Evolutionary conservation across 2,329 filamentous ascomycete genomes (phyloP).

Genomic region (Fusarium setosum): DNA sequence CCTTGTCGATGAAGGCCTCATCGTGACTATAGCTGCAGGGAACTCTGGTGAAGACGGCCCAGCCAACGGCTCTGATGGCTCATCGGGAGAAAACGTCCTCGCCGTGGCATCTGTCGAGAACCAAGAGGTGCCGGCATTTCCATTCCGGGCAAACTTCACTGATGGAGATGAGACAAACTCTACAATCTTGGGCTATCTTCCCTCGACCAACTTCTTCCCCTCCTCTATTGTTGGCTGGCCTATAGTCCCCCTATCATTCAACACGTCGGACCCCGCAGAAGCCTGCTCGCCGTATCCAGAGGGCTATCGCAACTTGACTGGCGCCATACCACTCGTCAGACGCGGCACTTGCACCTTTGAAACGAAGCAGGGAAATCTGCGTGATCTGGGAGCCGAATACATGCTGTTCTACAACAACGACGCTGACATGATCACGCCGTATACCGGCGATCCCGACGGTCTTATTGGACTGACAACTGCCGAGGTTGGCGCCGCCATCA

Average conservation of each 20-base stretch:
- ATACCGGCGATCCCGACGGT: constrained; percentile 12
- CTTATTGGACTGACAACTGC: constrained; percentile 28
- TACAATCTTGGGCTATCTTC: not conserved
- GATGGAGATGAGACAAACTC: no score
- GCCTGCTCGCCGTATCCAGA: constrained; percentile 43
- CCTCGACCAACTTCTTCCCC: no score
- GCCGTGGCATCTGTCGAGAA: not conserved
- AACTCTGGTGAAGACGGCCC: constrained; percentile 1
- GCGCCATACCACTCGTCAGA: constrained; percentile 45
- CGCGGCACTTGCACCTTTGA: constrained; percentile 43
- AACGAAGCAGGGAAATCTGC: constrained; percentile 44
- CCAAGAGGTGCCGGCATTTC: no score
- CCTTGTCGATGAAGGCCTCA: not conserved
- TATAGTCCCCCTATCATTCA: no score
- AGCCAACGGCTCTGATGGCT: not conserved
- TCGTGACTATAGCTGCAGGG: not conserved
- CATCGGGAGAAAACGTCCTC: not conserved
- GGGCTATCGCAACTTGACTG: constrained; percentile 29
- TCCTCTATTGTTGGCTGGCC: no score
- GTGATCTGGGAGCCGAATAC: constrained; percentile 41
- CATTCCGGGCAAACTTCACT: no score
- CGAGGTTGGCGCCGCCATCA: constrained; percentile 39
- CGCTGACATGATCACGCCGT: not conserved
- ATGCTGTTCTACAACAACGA: constrained; percentile 47
- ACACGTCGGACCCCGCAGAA: constrained; percentile 17